A percentile compares a stretch with the other conserved stretches of the same genome.
phyloP scores from a whole-genome alignment of 2,329 filamentous ascomycete species.

The Cladosporium sphaerospermum region DNA sequence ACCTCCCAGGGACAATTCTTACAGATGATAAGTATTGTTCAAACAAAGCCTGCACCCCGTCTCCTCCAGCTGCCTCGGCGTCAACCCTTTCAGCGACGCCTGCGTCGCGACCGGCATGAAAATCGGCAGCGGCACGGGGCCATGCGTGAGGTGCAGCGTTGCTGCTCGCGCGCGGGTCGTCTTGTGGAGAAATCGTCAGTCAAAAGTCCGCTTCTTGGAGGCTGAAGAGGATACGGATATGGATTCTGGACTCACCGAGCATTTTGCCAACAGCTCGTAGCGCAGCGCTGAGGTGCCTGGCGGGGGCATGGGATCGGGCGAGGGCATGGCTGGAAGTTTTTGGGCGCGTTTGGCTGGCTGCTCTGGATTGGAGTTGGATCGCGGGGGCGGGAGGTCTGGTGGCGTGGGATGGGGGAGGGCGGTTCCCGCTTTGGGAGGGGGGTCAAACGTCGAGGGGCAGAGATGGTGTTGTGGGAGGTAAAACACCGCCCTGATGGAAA shows the following conservation, averaged over 20 bases:
- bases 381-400: no score
- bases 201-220: no score
- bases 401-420: no score
- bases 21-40: constrained; percentile 95
- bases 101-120: constrained; percentile 99
- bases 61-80: constrained; percentile 82
- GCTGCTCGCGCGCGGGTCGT: constrained; percentile 92
- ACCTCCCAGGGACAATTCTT: no score
- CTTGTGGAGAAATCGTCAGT: no score
- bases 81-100: constrained; percentile 88
- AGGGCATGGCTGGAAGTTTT: not conserved
- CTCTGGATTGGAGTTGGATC: no score
- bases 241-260: constrained; percentile 57
- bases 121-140: constrained; percentile 78
- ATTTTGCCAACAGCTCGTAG: constrained; percentile 71
- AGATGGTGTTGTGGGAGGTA: no score
- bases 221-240: no score
- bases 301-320: not conserved
- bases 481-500: no score
- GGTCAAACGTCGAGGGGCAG: no score
- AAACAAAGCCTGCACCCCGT: constrained; percentile 85
- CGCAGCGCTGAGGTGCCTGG: constrained; percentile 54
- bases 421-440: no score
- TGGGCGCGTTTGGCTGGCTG: no score
- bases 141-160: constrained; percentile 81